Base-by-base conservation (phyloP, 2,329 filamentous ascomycete species). In the Ophiostoma australiae region DNA sequence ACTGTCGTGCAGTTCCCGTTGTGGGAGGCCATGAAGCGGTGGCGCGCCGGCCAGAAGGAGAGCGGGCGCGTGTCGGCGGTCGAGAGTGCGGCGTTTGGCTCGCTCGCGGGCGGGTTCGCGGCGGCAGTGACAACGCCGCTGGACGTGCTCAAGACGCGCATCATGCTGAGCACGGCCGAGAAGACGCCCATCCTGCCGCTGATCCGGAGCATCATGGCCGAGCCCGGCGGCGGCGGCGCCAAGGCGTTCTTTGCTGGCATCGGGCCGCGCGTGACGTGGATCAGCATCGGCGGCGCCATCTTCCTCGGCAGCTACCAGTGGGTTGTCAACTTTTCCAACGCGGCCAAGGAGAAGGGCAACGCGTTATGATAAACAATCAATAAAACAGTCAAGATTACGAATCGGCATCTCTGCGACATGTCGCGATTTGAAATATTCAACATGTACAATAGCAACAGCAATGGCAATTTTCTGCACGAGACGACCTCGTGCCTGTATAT, bases 1-100 rank as follows among this genome's bases (percentile, higher is more conserved):
- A 98, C 96, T 2, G 90, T 97, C 11, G 91, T 99, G 74, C 95
- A 99, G 80, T 99, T 99, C 79, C 95, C 95, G 66, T 85, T 99
- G 74, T 99, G 95, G 95, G 95, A 99, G 81, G 89, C 86, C 4
- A 87, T 98, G 85, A 98, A 97, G 85, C 84, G 84, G 61, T 92
- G 87, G 86, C 84, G 89, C 6, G 80, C 75, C 72, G 58, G 67
- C 0, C 69, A 52, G 33, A 72, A 72, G 0, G 73, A 73, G 2
- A 73, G 69, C 3, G 75, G 74, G 77, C 81, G 85, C 77, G 83
- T 95, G 1, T 86, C 88, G 20, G 93, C 91, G 0, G 81, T 86
- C 1, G 93, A 97, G 81, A 95, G 92, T 75, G 95, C 91, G 0
- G 76, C 95, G 61, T 94, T 95, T 79, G 95, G 95, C 0, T 94